Evolutionary conservation across 257 asterid genomes (phyloP).

Genomic region (Mitragyna speciosa): DNA sequence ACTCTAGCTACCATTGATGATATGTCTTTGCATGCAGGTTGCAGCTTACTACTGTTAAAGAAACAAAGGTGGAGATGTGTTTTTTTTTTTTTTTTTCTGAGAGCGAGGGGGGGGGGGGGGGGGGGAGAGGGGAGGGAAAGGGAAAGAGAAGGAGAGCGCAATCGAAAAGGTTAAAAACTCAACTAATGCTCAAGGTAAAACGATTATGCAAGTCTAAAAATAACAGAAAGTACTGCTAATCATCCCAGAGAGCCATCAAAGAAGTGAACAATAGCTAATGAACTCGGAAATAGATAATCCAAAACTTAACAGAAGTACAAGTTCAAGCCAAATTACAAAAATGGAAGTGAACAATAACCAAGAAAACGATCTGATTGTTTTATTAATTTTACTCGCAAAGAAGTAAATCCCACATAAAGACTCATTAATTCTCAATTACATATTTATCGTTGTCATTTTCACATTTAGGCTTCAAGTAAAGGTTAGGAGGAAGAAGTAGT

Average conservation of each 20-base stretch:
- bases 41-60: not conserved
- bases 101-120: too few species aligned
- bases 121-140: too few species aligned
- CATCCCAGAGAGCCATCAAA: not conserved
- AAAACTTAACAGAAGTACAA: not conserved
- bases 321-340: not conserved
- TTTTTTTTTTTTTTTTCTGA: too few species aligned
- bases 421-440: not conserved
- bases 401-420: not conserved
- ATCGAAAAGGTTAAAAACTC: not conserved
- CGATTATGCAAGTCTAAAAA: not conserved
- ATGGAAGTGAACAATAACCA: not conserved
- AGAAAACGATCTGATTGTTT: not conserved
- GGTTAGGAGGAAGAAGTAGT: not conserved
- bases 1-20: not conserved
- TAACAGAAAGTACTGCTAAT: not conserved
- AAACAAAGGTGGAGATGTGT: too few species aligned
- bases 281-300: not conserved
- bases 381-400: not conserved
- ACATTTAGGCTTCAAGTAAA: not conserved
- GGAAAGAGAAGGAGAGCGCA: too few species aligned
- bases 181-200: not conserved
- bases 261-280: not conserved
- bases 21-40: not conserved
- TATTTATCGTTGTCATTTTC: not conserved